Percentiles rank a stretch among this genome's conserved stretches.
Conservation (phyloP, 2,329 filamentous ascomycete species). For the Hymenoscyphus salicellus region DNA sequence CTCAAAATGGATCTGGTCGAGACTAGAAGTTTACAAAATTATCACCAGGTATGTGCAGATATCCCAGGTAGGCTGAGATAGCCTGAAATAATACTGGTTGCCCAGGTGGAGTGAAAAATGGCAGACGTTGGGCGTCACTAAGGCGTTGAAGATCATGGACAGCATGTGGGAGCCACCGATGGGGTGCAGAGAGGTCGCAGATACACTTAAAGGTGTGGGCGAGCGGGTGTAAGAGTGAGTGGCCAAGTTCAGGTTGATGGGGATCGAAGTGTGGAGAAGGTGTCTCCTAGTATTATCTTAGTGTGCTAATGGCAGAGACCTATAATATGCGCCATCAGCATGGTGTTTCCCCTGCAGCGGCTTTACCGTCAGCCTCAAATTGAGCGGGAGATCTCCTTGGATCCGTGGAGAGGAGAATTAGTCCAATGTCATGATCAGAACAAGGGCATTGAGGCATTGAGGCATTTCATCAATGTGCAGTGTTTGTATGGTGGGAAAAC, state of each 20-base stretch:
- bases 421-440: background rate
- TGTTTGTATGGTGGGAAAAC: background rate
- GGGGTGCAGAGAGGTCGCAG: background rate
- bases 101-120: background rate
- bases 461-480: background rate
- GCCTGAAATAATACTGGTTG: background rate
- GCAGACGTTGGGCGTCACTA: constrained; percentile 1
- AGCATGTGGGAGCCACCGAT: background rate
- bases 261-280: background rate
- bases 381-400: background rate
- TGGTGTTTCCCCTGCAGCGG: constrained; percentile 1
- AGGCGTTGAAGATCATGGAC: constrained; percentile 2
- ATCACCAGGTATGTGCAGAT: background rate
- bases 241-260: background rate
- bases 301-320: background rate
- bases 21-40: background rate
- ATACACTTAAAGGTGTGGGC: background rate
- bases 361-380: constrained; percentile 4
- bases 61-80: background rate
- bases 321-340: constrained; percentile 1
- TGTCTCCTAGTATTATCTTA: background rate
- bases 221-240: background rate
- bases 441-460: background rate
- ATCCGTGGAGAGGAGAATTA: background rate
- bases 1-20: background rate